Percentiles rank a stretch among this genome's conserved stretches.
These are phyloP conservation scores for Fusarium robinianum DNA, from an alignment of 2,329 filamentous ascomycete species.

Conservation along the genomic window DNA sequence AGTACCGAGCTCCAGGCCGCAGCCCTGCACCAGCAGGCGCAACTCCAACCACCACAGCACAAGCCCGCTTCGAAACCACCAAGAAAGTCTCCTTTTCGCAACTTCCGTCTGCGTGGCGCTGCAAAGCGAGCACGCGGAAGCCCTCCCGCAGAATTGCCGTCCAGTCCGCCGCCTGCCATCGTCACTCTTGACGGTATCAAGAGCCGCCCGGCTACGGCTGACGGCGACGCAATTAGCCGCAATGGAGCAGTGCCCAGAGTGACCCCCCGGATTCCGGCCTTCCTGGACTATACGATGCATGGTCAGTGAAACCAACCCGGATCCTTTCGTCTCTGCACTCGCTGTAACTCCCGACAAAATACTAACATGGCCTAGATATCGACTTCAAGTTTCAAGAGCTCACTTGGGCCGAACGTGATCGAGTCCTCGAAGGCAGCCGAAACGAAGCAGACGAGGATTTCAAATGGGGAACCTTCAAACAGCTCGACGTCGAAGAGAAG, in stretches of 20 bases:
- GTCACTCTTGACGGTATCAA: slow-evolving; percentile 45
- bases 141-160: slow-evolving; percentile 43
- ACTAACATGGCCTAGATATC: slow-evolving; percentile 47
- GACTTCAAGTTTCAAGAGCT: slow-evolving; percentile 57
- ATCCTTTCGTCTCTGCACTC: background rate
- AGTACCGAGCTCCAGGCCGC: slow-evolving; percentile 34
- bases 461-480: slow-evolving; percentile 45
- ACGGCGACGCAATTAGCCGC: slow-evolving; percentile 19
- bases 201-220: slow-evolving; percentile 31
- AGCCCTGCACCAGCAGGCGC: slow-evolving; percentile 24
- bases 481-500: slow-evolving; percentile 38
- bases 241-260: slow-evolving; percentile 18
- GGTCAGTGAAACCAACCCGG: slow-evolving; percentile 37
- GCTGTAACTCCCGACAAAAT: slow-evolving; percentile 2
- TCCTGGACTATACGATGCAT: slow-evolving; percentile 44
- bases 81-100: slow-evolving; percentile 49
- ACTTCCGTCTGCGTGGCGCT: slow-evolving; percentile 50
- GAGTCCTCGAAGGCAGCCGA: slow-evolving; percentile 47
- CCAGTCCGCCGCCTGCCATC: slow-evolving; percentile 40
- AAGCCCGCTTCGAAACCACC: slow-evolving; percentile 30
- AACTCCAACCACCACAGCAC: slow-evolving; percentile 19
- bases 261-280: slow-evolving; percentile 43
- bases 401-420: slow-evolving; percentile 56
- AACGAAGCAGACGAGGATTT: slow-evolving; percentile 42
- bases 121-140: slow-evolving; percentile 52